These are phyloP conservation scores for Termitomyces sp. DNA, from an alignment of 768 basidiomycete genomes.

Conservation along the genomic window DNA sequence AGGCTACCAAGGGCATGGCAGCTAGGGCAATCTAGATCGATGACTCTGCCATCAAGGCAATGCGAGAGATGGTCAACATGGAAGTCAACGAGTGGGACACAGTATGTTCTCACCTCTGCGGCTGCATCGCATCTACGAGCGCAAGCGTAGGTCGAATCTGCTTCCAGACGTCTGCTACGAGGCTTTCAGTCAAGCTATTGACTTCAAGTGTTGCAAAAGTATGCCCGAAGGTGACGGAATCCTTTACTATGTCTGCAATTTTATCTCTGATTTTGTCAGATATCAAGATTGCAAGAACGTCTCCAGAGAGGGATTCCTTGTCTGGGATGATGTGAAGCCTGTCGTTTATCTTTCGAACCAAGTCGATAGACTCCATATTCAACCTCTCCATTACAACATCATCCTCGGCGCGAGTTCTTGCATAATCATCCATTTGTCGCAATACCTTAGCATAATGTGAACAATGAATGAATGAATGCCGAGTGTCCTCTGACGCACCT, in stretches of 20 bases:
- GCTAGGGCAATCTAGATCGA: constrained; percentile 1
- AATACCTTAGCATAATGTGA: not conserved
- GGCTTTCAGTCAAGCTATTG: not conserved
- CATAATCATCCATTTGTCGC: constrained; percentile 5
- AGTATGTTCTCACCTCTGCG: not conserved
- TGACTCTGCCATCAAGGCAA: not conserved
- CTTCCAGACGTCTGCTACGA: not conserved
- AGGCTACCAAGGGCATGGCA: not conserved
- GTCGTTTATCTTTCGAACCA: not conserved
- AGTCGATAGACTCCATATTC: not conserved
- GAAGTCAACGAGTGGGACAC: not conserved
- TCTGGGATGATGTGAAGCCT: not conserved
- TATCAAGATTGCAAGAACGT: constrained; percentile 3
- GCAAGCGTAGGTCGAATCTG: not conserved
- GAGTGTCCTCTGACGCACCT: not conserved
- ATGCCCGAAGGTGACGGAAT: not conserved
- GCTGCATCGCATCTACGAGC: not conserved
- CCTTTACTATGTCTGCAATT: not conserved
- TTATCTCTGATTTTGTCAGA: not conserved
- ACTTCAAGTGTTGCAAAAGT: not conserved
- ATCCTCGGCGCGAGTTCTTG: constrained; percentile 1
- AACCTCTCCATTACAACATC: not conserved
- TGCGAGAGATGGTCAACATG: not conserved
- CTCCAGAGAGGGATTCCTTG: not conserved
- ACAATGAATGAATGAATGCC: not conserved